phyloP scores from a whole-genome alignment of 495 filamentous ascomycete genomes.

The Xylaria palmicola region DNA sequence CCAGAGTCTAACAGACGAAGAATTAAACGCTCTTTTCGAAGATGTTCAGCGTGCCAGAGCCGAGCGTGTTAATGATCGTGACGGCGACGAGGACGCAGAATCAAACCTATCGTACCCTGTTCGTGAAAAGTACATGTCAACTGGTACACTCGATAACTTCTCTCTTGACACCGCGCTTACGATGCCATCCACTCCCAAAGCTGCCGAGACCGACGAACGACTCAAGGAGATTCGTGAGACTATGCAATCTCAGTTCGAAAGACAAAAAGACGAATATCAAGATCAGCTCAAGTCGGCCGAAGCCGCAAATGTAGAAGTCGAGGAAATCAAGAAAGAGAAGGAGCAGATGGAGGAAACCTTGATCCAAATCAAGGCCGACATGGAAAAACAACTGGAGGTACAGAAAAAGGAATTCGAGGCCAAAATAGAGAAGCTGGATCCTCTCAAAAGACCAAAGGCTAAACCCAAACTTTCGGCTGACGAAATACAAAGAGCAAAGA shows the following conservation, averaged over 20 bases:
- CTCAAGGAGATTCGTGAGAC: constrained; percentile 75
- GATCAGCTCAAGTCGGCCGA: constrained; percentile 78
- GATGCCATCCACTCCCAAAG: constrained; percentile 86
- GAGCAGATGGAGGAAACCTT: constrained; percentile 83
- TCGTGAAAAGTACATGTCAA: constrained; percentile 94
- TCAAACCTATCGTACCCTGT: constrained; percentile 84
- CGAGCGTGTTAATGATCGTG: constrained; percentile 70
- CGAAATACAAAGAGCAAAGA: constrained; percentile 68
- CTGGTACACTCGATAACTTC: constrained; percentile 93
- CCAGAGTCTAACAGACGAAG: constrained; percentile 83
- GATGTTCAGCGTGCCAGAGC: constrained; percentile 88
- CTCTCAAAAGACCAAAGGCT: constrained; percentile 47
- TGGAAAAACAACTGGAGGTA: constrained; percentile 72
- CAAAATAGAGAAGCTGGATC: constrained; percentile 50
- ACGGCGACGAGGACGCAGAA: constrained; percentile 84
- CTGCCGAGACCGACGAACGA: constrained; percentile 69
- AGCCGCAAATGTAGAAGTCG: constrained; percentile 73
- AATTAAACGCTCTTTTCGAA: constrained; percentile 91
- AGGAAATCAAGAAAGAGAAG: constrained; percentile 83
- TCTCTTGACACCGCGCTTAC: constrained; percentile 93
- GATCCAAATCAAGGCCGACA: constrained; percentile 75
- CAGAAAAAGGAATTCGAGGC: constrained; percentile 77
- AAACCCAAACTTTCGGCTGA: constrained; percentile 65
- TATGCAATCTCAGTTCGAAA: constrained; percentile 85
- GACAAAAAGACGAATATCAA: constrained; percentile 80